Evolutionary conservation across 371 early-diverging fungal species (phyloP), one percentile per base, ranked within the genome.

Genomic region (Mortierella polycephala): DNA sequence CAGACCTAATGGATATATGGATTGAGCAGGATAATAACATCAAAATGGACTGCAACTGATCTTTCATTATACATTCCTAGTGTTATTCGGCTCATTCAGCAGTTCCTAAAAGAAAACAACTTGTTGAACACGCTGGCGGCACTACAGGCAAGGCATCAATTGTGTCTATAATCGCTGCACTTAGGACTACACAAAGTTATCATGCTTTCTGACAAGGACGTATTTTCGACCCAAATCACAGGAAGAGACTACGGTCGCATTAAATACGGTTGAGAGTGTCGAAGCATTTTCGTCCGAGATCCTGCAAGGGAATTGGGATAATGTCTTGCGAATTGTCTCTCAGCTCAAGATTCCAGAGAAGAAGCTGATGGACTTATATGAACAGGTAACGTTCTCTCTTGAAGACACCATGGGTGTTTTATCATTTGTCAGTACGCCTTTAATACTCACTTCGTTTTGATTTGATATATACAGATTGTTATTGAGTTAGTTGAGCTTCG

Each of bases 71-170:
- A 46, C 52, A 30, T 14, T 30, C 20, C 16, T 76, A 91, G 94
- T 75, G 92, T 96, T 9, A 90, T 96, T 67, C 90, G 95, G 10
- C 88, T 98, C 13, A 89, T 98, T 51, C 88, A 94, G 63, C 98
- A 97, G 82, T 98, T 95, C 68, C 83, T 96, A 44, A 92, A 94
- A 67, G 98, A 97, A 76, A 93, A 95, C 73, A 95, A 94, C 62
- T 83, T 98, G 18, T 86, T 82, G 39, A 83, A 86, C 20, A 87
- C 96, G 1, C 85, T 95, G 11, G 83, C 85, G 1, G 83, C 91
- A 1, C 82, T 98, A 14, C 93, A 92, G 84, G 92, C 86, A 79
- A 23, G 64, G 2, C 8, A 56, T 42, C 40, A 3, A 30, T 30
- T 30, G 30, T 30, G 30, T 30, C 30, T 30, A 14, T 20, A 8